These are phyloP conservation scores for Guillardia theta DNA, from an alignment of 78 protist genomes.

Conservation along the genomic window DNA sequence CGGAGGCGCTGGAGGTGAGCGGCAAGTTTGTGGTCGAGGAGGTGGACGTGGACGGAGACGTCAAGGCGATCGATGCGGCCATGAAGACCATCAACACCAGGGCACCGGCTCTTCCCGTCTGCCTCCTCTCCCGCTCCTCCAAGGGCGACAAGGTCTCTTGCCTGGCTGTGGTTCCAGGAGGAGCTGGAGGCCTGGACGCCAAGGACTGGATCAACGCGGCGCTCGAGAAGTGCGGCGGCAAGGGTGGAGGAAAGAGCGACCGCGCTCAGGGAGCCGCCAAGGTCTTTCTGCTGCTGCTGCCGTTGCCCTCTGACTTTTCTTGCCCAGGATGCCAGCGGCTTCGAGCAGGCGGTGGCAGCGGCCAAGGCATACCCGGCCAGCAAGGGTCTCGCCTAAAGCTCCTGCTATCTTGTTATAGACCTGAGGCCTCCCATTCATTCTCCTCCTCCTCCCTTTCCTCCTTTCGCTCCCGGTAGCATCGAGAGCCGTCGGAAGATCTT, in stretches of 20 bases:
- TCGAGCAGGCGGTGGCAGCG: neutral
- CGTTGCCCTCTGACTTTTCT: too few relatives aligned
- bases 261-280: slow-evolving; percentile 1
- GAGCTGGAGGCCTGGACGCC: neutral
- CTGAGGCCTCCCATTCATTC: too few relatives aligned
- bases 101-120: neutral
- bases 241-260: slow-evolving; percentile 51
- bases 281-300: too few relatives aligned
- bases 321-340: neutral
- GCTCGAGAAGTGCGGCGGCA: slow-evolving; percentile 25
- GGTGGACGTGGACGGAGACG: neutral
- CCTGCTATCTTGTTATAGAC: too few relatives aligned
- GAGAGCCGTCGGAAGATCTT: too few relatives aligned
- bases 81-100: neutral
- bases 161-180: slow-evolving; percentile 22
- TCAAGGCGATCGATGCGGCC: neutral
- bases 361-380: neutral
- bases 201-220: slow-evolving; percentile 44
- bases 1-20: neutral
- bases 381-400: too few relatives aligned
- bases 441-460: too few relatives aligned
- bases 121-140: neutral
- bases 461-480: too few relatives aligned
- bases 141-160: neutral
- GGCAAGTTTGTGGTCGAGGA: neutral